A percentile compares a stretch with the other conserved stretches of the same genome.
Evolutionary conservation across 257 asterid genomes (phyloP).

Genomic region (Scutellaria galericulata): DNA sequence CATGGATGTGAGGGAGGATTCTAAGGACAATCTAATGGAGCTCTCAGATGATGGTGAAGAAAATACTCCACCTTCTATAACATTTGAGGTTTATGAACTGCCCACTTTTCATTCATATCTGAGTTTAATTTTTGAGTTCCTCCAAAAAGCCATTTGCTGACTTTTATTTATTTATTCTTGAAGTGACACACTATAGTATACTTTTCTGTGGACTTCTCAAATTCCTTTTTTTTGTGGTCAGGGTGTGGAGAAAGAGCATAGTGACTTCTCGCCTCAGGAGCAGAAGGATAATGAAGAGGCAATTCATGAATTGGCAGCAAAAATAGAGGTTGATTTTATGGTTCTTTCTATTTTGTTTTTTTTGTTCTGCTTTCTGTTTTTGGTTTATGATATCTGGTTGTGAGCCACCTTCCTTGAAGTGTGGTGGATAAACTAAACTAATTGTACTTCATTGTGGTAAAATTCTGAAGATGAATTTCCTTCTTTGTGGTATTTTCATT

Average conservation of each 20-base stretch:
- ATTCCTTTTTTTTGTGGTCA: slow-evolving; percentile 40
- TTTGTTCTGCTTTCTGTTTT: slow-evolving; percentile 5
- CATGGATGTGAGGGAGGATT: slow-evolving; percentile 50
- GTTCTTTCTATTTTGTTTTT: background rate
- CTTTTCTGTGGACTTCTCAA: slow-evolving; percentile 23
- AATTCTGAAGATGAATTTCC: slow-evolving; percentile 25
- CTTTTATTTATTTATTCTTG: slow-evolving; percentile 15
- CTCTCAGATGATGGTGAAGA: slow-evolving; percentile 47
- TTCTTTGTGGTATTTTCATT: slow-evolving; percentile 23
- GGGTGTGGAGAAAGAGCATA: slow-evolving; percentile 53
- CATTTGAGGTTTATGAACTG: slow-evolving; percentile 51
- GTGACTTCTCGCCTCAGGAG: slow-evolving; percentile 47
- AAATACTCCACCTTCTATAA: slow-evolving; percentile 44
- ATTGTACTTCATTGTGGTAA: slow-evolving; percentile 11
- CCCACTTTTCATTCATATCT: slow-evolving; percentile 23
- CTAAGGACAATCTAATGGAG: slow-evolving; percentile 42
- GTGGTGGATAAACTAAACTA: slow-evolving; percentile 1
- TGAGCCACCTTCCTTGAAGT: background rate
- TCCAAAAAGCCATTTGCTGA: background rate
- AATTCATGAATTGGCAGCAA: slow-evolving; percentile 41
- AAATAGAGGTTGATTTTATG: slow-evolving; percentile 55
- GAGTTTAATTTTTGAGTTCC: slow-evolving; percentile 27
- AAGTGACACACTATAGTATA: slow-evolving; percentile 9
- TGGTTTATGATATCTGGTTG: slow-evolving; percentile 3
- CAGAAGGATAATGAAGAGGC: slow-evolving; percentile 49